These are phyloP conservation scores for Phlebiopsis gigantea DNA, from an alignment of 768 basidiomycete genomes.

Conservation along the genomic window DNA sequence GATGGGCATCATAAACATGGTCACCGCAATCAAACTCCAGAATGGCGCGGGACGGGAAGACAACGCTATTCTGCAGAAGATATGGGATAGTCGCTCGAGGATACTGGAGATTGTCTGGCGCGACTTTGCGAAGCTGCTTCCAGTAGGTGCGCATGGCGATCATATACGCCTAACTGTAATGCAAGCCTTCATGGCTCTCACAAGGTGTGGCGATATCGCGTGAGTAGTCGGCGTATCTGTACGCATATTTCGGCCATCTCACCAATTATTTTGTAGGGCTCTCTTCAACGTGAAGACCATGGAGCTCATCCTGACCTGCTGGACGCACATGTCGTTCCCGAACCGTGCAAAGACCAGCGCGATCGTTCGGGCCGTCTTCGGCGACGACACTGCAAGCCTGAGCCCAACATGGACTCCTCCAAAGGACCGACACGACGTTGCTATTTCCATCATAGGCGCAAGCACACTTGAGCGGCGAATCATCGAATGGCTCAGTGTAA, in stretches of 20 bases:
- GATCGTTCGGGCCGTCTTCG: background rate
- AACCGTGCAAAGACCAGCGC: background rate
- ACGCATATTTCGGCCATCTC: too few species aligned
- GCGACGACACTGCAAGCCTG: too few species aligned
- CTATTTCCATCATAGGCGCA: too few species aligned
- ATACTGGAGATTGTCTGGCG: background rate
- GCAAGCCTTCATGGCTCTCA: background rate
- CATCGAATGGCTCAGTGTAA: too few species aligned
- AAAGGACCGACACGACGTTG: too few species aligned
- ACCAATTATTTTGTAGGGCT: background rate
- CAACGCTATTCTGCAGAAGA: background rate
- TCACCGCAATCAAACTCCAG: background rate
- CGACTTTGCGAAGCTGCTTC: background rate
- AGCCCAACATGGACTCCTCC: too few species aligned
- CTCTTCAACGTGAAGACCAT: background rate
- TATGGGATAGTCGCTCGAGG: background rate
- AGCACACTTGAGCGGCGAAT: too few species aligned
- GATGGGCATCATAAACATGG: background rate
- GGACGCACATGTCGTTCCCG: background rate
- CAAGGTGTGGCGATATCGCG: background rate
- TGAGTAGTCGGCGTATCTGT: background rate
- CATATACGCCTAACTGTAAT: background rate
- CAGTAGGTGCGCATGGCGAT: background rate
- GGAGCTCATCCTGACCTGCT: background rate
- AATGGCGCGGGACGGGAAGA: background rate